Conservation (phyloP, 257 asterid genomes). For the Datura wrightii region DNA sequence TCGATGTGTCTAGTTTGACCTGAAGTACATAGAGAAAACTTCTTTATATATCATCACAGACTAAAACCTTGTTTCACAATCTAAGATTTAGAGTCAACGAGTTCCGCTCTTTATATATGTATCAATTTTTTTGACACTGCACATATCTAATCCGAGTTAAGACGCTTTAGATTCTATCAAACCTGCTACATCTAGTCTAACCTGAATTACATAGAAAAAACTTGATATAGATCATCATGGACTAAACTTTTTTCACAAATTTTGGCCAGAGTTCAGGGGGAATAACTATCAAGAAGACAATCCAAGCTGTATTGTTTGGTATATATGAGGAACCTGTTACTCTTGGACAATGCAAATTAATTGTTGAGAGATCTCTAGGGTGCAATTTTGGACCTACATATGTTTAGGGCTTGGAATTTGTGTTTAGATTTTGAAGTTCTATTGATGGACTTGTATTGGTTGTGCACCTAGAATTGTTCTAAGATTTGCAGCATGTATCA, state of each 20-base stretch:
- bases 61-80: background rate
- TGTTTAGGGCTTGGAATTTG: background rate
- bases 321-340: conserved; percentile 71
- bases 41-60: background rate
- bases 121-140: background rate
- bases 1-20: background rate
- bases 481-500: background rate
- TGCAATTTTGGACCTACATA: background rate
- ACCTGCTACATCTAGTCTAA: background rate
- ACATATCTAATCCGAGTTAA: too few species aligned
- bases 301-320: conserved; percentile 60
- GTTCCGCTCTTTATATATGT: background rate
- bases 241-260: background rate
- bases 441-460: too few species aligned
- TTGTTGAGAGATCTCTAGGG: background rate
- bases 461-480: too few species aligned
- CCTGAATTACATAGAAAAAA: background rate
- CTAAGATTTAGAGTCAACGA: background rate
- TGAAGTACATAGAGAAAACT: background rate
- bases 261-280: conserved; percentile 74
- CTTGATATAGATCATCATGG: too few species aligned
- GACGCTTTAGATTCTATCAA: background rate
- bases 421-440: too few species aligned
- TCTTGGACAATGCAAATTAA: conserved; percentile 37
- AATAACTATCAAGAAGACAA: conserved; percentile 66